Evolutionary conservation across 805 yeast species (phyloP), one percentile per base, ranked within the genome.

Genomic region (Myxozyma udenii): DNA sequence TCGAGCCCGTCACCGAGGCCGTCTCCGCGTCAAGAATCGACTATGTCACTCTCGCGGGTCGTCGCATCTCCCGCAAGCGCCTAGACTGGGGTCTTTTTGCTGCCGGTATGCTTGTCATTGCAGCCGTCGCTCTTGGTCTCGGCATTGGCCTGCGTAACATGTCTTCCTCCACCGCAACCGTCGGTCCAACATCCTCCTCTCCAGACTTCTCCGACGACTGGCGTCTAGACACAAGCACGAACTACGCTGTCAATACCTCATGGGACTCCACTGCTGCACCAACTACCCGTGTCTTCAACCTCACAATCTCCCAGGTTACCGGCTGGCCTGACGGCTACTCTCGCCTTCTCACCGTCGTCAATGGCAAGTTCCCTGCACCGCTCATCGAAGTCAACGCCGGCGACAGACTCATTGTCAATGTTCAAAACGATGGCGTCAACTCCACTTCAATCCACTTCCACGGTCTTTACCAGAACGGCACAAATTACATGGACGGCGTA

Each of bases 391-490:
- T 85, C 57, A 76, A 78, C 59, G 82, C 78, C 66, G 95, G 95
- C 61, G 98, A 91, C 70, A 74, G 84, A 14, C 74, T 91, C 48
- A 68, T 81, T 47, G 71, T 87, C 33, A 79, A 83, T 63, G 77
- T 91, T 69, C 79, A 78, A 55, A 91, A 91, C 65, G 86, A 87
- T 18, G 73, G 65, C 16, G 78, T 79, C 63, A 73, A 78, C 41
- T 81, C 80, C 70, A 86, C 96, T 36, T 71, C 91, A 3, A 70
- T 90, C 62, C 98, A 91, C 72, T 87, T 87, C 82, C 98, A 91
- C 71, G 98, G 98, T 48, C 66, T 90, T 65, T 91, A 85, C 80
- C 87, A 83, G 71, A 76, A 81, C 58, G 86, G 85, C 25, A 70
- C 90, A 14, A 74, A 68, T 62, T 83, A 78, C 65, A 85, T 85